Conservation (phyloP, 2,329 filamentous ascomycete species). For the Parastagonospora nodorum region DNA sequence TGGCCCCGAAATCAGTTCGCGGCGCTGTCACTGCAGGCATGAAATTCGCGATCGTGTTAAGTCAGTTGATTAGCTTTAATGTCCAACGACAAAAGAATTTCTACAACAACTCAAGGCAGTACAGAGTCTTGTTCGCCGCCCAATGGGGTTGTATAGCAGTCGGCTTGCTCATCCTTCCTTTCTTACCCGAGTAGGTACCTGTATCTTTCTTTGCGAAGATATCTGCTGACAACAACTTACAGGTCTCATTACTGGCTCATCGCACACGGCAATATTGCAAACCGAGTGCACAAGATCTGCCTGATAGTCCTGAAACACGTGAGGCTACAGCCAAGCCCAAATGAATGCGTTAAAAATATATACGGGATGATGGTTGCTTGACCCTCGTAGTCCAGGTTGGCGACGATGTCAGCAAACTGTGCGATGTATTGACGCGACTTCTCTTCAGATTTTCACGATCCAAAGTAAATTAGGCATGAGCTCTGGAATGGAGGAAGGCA, state of each 20-base stretch:
- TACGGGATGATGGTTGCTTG: conserved; percentile 12
- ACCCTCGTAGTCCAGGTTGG: conserved; percentile 18
- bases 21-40: conserved; percentile 18
- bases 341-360: conserved; percentile 4
- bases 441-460: conserved; percentile 23
- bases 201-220: neutral
- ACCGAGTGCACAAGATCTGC: too few relatives aligned
- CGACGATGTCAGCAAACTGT: conserved; percentile 18
- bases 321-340: too few relatives aligned
- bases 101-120: conserved; percentile 24
- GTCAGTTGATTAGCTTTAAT: conserved; percentile 19
- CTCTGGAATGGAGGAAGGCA: neutral
- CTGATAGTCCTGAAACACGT: too few relatives aligned
- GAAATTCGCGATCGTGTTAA: conserved; percentile 22
- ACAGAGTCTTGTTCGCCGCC: conserved; percentile 36
- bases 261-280: conserved; percentile 33
- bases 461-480: neutral
- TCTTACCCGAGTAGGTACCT: conserved; percentile 35
- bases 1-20: conserved; percentile 17
- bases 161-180: conserved; percentile 35
- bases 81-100: conserved; percentile 25
- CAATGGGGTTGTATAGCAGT: conserved; percentile 40
- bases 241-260: conserved; percentile 42
- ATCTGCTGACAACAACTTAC: neutral
- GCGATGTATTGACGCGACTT: conserved; percentile 13